phyloP scores from a whole-genome alignment of 2,329 filamentous ascomycete species.

The Diaporthe caulivora region DNA sequence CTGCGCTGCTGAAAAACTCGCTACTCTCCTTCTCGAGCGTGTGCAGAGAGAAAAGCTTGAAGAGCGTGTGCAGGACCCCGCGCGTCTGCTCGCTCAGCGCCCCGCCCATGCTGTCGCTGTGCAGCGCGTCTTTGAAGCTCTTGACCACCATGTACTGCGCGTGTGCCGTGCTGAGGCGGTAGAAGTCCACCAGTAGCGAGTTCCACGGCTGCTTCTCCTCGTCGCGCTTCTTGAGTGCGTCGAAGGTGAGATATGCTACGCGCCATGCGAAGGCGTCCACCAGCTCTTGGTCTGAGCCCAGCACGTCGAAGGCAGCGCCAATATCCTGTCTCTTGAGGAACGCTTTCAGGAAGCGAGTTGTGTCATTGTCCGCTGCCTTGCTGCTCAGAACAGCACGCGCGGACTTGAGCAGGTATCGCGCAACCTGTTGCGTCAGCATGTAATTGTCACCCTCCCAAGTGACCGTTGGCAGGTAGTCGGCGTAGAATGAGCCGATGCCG shows the following conservation, averaged over 20 bases:
- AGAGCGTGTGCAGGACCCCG: slow-evolving; percentile 76
- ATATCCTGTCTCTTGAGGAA: slow-evolving; percentile 76
- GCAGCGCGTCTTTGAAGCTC: slow-evolving; percentile 69
- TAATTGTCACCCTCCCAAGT: slow-evolving; percentile 87
- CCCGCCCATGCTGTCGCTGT: slow-evolving; percentile 59
- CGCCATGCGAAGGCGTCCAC: slow-evolving; percentile 83
- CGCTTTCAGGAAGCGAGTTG: slow-evolving; percentile 72
- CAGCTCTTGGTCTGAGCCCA: slow-evolving; percentile 77
- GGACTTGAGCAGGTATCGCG: slow-evolving; percentile 81
- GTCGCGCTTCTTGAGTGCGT: slow-evolving; percentile 80
- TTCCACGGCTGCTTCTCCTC: slow-evolving; percentile 84
- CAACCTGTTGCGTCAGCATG: slow-evolving; percentile 85
- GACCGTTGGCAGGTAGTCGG: slow-evolving; percentile 77
- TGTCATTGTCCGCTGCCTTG: slow-evolving; percentile 73
- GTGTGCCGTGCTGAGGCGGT: slow-evolving; percentile 80
- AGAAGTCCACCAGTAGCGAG: slow-evolving; percentile 82
- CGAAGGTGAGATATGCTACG: slow-evolving; percentile 79
- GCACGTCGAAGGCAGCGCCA: slow-evolving; percentile 80
- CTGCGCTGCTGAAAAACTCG: slow-evolving; percentile 79
- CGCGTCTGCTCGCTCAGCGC: slow-evolving; percentile 69
- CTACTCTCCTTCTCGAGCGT: slow-evolving; percentile 74
- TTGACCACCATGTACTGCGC: slow-evolving; percentile 84
- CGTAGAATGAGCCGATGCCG: slow-evolving; percentile 81
- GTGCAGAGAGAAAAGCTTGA: slow-evolving; percentile 82
- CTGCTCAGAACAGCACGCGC: slow-evolving; percentile 77